Evolutionary conservation across 2,329 filamentous ascomycete species (phyloP), one percentile per base, ranked within the genome.

Genomic region (Claviceps fusiformis): DNA sequence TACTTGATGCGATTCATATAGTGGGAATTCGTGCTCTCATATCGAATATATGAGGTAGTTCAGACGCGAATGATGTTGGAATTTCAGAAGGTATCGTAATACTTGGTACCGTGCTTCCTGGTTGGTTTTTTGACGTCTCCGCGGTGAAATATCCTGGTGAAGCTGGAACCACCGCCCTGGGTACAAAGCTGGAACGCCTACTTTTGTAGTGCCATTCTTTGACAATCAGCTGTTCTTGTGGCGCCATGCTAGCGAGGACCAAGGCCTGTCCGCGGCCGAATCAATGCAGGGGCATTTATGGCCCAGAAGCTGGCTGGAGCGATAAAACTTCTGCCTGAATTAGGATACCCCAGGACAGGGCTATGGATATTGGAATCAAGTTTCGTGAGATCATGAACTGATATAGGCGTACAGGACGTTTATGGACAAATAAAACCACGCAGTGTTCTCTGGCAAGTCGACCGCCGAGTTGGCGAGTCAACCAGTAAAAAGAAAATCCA

Each of bases 61-160:
- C 95, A 8, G 89, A 89, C 35, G 85, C 81, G 0, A 86, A 89
- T 62, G 74, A 82, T 37, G 66, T 86, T 3, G 79, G 78, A 1
- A 70, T 89, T n/a, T 88, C 88, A 0, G 81, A 89, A 2, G 81
- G 82, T 4, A 82, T 95, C 1, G 89, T 87, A 65, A 89, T 95
- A 81, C 75, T 95, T 43, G 89, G 87, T 11, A 93, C 92, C 63
- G 83, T 85, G 48, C 89, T 89, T 1, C 90, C 95, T 59, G 90
- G 95, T 69, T 95, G 89, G 89, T 71, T 95, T 0, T 95, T 95
- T 68, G 77, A 88, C 43, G 89, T 95, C 1, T 86, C 87, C 0
- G 85, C 82, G 47, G 89, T 95, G 1, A 86, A 93, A 5, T 90
- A 95, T 64, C 89, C 95, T 59, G 90, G 89, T 27, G 89, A 90